Base-by-base conservation (phyloP, 495 filamentous ascomycete species). In the Lasiosphaeris hirsuta region DNA sequence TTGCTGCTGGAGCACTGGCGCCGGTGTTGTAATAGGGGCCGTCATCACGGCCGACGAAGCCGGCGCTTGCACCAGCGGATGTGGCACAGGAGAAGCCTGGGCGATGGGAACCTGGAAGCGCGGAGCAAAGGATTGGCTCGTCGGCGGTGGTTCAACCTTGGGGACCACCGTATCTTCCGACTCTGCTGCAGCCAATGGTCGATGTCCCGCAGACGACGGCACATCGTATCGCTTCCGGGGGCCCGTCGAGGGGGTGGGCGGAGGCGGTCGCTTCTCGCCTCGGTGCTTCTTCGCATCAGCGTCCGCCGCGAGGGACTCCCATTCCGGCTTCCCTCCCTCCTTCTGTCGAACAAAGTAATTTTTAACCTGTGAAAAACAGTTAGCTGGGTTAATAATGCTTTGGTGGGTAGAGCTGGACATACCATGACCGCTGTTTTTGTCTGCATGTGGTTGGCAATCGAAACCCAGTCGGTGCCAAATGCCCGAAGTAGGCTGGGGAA, bases 341-440 rank as follows among this genome's bases (percentile, higher is more conserved):
- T 95, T 90, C 60, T 88, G 83, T 3, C 93, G 83, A 42, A 86
- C 83, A 58, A 86, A 96, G 69, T 92, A 92, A 65, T 97, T 97
- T 71, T 94, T 95, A 41, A 97, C 90, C 91, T 96, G 63, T 44
- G 4, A 34, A 56, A 50, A 30, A 59, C 43, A 39, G 65, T 53
- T 56, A 71, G 56, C 70, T 58, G 64, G 57, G 56, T 67, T 62
- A 51, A 33, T 57, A 46, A 43, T n/a, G 64, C 15, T 55, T 4
- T 41, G 35, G 17, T 14, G 38, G n/a, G 39, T 42, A 30, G 18
- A 56, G 44, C 33, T 41, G 1, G 18, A 63, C 81, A 66, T 81
- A 95, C 95, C 94, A 97, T 98, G 11, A 90, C 88, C 9, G 87
- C 84, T 6, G 94, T 96, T 72, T 97, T 97, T 0, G 92, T 88